Conservation (phyloP, 2,329 filamentous ascomycete genomes). For the Colletotrichum kahawae region DNA sequence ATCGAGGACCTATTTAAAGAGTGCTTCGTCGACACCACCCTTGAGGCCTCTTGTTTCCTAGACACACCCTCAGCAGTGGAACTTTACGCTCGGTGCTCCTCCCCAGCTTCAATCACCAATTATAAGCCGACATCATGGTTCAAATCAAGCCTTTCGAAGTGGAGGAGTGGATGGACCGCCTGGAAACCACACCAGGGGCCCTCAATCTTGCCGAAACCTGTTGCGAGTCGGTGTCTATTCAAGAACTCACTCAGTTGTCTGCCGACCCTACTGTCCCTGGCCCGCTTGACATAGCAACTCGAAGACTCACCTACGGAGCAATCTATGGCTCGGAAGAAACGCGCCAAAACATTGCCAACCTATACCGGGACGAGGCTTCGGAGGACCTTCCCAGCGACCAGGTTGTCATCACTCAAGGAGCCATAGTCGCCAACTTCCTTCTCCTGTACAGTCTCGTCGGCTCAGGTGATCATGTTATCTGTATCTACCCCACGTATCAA, state of each 20-base stretch:
- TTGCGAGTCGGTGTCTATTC: constrained; percentile 74
- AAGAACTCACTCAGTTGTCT: constrained; percentile 66
- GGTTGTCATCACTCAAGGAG: constrained; percentile 75
- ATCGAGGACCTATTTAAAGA: neutral
- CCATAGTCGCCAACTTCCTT: constrained; percentile 79
- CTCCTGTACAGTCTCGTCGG: constrained; percentile 72
- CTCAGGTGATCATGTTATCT: constrained; percentile 79
- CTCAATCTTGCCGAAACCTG: constrained; percentile 83
- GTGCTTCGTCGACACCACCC: neutral
- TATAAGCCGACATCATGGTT: constrained; percentile 32
- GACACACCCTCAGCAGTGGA: neutral
- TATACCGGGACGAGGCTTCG: constrained; percentile 63
- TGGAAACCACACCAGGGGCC: constrained; percentile 59
- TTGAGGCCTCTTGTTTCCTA: neutral
- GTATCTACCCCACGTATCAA: constrained; percentile 83
- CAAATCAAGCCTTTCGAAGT: constrained; percentile 60
- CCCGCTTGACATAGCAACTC: constrained; percentile 53
- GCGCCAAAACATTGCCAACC: constrained; percentile 65
- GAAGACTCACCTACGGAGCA: constrained; percentile 70
- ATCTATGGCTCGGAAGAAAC: constrained; percentile 73
- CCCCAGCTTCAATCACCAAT: neutral
- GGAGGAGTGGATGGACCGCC: constrained; percentile 72
- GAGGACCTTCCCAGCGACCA: constrained; percentile 50
- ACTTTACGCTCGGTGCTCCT: neutral
- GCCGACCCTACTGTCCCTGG: constrained; percentile 51